Percentiles rank a stretch among this genome's conserved stretches.
These are phyloP conservation scores for Crithidia brevicula DNA, from an alignment of 208 protist species.

Conservation along the genomic window DNA sequence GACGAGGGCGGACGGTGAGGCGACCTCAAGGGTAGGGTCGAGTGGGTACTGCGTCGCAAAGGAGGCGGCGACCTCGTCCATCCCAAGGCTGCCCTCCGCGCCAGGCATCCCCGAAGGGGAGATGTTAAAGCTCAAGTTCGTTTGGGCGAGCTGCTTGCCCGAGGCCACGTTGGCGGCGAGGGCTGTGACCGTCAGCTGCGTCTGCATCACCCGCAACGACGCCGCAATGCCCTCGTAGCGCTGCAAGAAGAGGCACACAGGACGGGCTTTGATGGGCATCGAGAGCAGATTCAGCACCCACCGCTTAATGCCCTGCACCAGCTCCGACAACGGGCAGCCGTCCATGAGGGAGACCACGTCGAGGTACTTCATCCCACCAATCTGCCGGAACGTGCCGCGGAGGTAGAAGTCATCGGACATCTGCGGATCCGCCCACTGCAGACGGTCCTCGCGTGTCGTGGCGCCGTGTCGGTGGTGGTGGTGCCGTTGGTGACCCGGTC, in stretches of 20 bases:
- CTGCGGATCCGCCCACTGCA: constrained; percentile 19
- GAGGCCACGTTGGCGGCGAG: constrained; percentile 18
- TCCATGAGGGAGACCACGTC: constrained; percentile 51
- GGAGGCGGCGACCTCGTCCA: constrained; percentile 6
- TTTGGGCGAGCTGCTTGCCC: constrained; percentile 14
- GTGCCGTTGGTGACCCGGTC: background rate
- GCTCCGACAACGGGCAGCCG: constrained; percentile 43
- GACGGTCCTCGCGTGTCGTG: constrained; percentile 10
- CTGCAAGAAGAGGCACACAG: constrained; percentile 64
- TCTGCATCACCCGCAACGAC: constrained; percentile 39
- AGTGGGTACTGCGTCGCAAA: background rate
- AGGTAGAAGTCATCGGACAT: constrained; percentile 38
- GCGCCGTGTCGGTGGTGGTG: constrained; percentile 2
- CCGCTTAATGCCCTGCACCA: constrained; percentile 45
- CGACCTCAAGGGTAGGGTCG: constrained; percentile 1
- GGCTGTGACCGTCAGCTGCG: constrained; percentile 16
- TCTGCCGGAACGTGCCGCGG: constrained; percentile 60
- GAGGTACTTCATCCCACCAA: constrained; percentile 66
- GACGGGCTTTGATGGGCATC: constrained; percentile 59
- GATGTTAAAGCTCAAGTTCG: constrained; percentile 36
- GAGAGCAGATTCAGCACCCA: constrained; percentile 56
- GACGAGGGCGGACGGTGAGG: constrained; percentile 9
- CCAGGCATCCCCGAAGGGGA: background rate
- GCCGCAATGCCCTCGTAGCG: constrained; percentile 60
- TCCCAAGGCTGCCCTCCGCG: background rate